Evolutionary conservation across 176 grass and related monocot genomes (phyloP).

Genomic region (Cenchrus americanus): DNA sequence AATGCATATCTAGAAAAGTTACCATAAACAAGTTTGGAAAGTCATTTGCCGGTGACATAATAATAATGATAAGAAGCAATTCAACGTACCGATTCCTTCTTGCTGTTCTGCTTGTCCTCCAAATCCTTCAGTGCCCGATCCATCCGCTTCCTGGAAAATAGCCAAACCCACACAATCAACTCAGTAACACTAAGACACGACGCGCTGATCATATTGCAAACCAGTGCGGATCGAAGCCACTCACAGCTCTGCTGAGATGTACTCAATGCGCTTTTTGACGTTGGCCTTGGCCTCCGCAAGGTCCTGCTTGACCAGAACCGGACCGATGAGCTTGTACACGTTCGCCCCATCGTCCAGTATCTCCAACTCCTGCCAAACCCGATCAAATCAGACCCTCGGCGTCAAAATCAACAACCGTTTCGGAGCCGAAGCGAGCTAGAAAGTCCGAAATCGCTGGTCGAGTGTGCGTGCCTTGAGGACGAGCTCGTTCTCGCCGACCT

Average conservation of each 20-base stretch:
- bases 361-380: slow-evolving; percentile 73
- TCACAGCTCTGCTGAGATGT: slow-evolving; percentile 94
- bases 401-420: neutral
- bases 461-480: slow-evolving; percentile 73
- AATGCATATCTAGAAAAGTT: neutral
- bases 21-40: neutral
- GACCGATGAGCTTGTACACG: slow-evolving; percentile 95
- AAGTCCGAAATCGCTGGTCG: neutral
- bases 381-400: neutral
- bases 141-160: slow-evolving; percentile 76
- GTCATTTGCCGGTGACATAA: neutral
- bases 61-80: neutral
- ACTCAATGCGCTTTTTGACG: slow-evolving; percentile 95
- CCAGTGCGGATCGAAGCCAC: slow-evolving; percentile 32
- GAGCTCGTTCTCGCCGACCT: slow-evolving; percentile 97
- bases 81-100: slow-evolving; percentile 87
- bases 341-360: slow-evolving; percentile 75
- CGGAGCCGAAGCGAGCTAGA: neutral
- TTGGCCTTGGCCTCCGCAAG: slow-evolving; percentile 92
- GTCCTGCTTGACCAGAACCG: slow-evolving; percentile 96
- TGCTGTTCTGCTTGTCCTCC: slow-evolving; percentile 95
- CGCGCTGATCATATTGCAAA: slow-evolving; percentile 18
- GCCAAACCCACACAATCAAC: slow-evolving; percentile 22
- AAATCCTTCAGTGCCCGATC: slow-evolving; percentile 77
- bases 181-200: neutral